phyloP scores from a whole-genome alignment of 352 stramenopile species.

The Halophytophthora polymorphica region DNA sequence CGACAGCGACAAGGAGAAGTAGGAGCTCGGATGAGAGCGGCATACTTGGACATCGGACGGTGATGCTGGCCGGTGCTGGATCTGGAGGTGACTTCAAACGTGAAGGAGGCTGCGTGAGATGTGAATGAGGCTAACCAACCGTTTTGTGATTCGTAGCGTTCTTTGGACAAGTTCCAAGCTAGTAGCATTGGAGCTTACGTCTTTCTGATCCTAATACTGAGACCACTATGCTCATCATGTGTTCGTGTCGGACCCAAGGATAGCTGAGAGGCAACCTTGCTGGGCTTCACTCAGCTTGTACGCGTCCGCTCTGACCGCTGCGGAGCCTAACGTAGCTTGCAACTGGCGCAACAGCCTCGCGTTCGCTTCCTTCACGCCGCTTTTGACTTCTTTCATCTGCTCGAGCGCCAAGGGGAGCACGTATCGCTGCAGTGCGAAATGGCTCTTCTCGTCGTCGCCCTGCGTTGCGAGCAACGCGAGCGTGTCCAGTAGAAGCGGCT shows the following conservation, averaged over 20 bases:
- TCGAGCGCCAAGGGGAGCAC: slow-evolving; percentile 69
- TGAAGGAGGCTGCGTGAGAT: too few species aligned
- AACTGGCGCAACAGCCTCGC: slow-evolving; percentile 35
- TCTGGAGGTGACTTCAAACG: too few species aligned
- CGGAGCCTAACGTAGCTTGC: slow-evolving; percentile 14
- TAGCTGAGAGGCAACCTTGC: slow-evolving; percentile 49
- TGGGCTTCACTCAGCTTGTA: slow-evolving; percentile 51
- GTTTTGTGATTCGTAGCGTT: too few species aligned
- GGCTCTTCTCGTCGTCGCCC: slow-evolving; percentile 45
- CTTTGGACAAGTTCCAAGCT: too few species aligned
- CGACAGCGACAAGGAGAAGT: too few species aligned
- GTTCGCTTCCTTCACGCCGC: slow-evolving; percentile 65
- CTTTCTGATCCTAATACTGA: too few species aligned
- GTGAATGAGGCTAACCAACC: too few species aligned
- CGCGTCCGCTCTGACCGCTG: slow-evolving; percentile 15
- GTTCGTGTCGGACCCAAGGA: slow-evolving; percentile 24
- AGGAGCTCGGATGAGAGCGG: too few species aligned
- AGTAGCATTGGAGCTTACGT: too few species aligned
- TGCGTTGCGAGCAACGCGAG: slow-evolving; percentile 32
- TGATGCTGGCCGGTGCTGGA: too few species aligned
- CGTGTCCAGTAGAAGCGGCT: slow-evolving; percentile 55
- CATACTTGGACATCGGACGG: too few species aligned
- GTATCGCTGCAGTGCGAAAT: slow-evolving; percentile 54
- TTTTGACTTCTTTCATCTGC: slow-evolving; percentile 75
- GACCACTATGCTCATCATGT: too few species aligned